Percentiles rank a stretch among this genome's conserved stretches.
Conservation (phyloP, 768 basidiomycete genomes). For the Multifurca ochricompacta region DNA sequence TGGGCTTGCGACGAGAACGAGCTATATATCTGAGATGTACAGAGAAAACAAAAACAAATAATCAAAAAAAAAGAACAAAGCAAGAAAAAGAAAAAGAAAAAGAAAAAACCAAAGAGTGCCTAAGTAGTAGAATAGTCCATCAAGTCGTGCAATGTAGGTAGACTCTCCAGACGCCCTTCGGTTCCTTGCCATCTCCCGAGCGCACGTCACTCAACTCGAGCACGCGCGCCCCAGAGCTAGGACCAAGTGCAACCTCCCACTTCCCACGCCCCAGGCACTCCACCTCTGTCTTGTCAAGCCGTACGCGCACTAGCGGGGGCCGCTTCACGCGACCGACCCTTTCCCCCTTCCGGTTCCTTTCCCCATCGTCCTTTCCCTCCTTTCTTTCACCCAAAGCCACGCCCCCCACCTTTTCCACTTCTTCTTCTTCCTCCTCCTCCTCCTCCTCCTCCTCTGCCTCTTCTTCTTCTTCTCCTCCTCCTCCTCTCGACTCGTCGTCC, state of each 20-base stretch:
- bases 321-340: constrained; percentile 20
- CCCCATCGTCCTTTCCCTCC: neutral
- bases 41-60: too few species aligned
- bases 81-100: neutral
- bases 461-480: constrained; percentile 40
- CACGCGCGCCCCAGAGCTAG: constrained; percentile 42
- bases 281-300: constrained; percentile 47
- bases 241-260: constrained; percentile 56
- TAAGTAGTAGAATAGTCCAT: neutral
- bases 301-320: constrained; percentile 37
- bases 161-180: constrained; percentile 15
- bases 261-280: constrained; percentile 38
- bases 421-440: constrained; percentile 34
- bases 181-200: neutral
- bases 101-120: neutral
- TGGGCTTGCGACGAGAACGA: neutral
- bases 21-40: too few species aligned
- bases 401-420: constrained; percentile 9
- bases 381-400: neutral
- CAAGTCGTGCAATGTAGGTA: constrained; percentile 8
- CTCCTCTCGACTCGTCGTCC: constrained; percentile 46
- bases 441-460: constrained; percentile 30
- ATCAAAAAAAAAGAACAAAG: too few species aligned
- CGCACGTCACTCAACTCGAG: constrained; percentile 55
- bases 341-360: constrained; percentile 33